These are phyloP conservation scores for Aaosphaeria arxii DNA, from an alignment of 2,329 filamentous ascomycete species.

Conservation along the genomic window DNA sequence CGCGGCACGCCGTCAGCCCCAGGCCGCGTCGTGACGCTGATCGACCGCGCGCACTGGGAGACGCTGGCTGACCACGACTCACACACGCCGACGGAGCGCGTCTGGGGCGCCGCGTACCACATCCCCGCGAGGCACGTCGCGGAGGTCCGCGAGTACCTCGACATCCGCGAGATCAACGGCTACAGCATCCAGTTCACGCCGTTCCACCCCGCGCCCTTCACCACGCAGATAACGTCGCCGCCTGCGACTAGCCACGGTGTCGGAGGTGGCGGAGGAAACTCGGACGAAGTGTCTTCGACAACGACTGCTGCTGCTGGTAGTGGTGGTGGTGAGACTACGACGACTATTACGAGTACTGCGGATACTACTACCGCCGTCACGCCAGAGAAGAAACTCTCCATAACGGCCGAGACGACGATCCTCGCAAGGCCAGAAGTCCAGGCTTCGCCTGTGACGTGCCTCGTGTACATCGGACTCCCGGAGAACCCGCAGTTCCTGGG, in stretches of 20 bases:
- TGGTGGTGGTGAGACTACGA: background rate
- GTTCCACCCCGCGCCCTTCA: slow-evolving; percentile 62
- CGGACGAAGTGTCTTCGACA: slow-evolving; percentile 27
- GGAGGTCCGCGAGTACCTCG: slow-evolving; percentile 84
- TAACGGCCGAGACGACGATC: slow-evolving; percentile 33
- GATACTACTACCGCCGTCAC: background rate
- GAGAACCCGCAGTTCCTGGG: slow-evolving; percentile 90
- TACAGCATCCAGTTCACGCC: slow-evolving; percentile 91
- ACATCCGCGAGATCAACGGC: slow-evolving; percentile 95
- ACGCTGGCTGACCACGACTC: slow-evolving; percentile 63
- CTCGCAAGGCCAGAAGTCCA: slow-evolving; percentile 7
- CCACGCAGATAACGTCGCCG: slow-evolving; percentile 22
- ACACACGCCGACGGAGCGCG: slow-evolving; percentile 50
- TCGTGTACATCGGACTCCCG: slow-evolving; percentile 94
- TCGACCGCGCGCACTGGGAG: slow-evolving; percentile 80
- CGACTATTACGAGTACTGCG: background rate
- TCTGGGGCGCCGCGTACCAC: slow-evolving; percentile 93
- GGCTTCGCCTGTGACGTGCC: slow-evolving; percentile 44
- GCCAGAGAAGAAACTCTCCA: background rate
- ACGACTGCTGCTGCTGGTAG: background rate
- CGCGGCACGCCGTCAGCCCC: slow-evolving; percentile 84
- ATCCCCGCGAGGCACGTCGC: slow-evolving; percentile 69
- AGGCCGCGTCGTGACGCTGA: slow-evolving; percentile 89
- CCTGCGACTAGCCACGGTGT: slow-evolving; percentile 12
- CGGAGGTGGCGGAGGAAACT: too few relatives aligned